Percentiles rank a stretch among this genome's conserved stretches.
These are phyloP conservation scores for Verbena officinalis DNA, from an alignment of 257 asterid species.

Conservation along the genomic window DNA sequence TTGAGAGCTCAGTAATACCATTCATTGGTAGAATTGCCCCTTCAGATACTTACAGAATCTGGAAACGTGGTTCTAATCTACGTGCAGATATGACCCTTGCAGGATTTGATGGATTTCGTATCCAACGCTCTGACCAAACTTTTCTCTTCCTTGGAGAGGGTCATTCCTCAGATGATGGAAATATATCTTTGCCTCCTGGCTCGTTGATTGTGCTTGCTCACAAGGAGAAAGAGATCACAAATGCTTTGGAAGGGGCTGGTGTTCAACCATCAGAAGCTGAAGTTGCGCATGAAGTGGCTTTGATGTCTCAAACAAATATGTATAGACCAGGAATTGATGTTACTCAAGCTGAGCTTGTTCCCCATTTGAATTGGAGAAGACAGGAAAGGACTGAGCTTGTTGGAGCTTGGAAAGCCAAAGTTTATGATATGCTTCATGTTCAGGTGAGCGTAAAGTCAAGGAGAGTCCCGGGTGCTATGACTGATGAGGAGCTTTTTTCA, in stretches of 20 bases:
- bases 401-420: slow-evolving; percentile 96
- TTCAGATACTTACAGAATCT: slow-evolving; percentile 91
- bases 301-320: slow-evolving; percentile 99
- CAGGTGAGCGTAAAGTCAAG: slow-evolving; percentile 96
- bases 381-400: slow-evolving; percentile 95
- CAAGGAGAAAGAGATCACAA: slow-evolving; percentile 92
- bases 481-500: slow-evolving; percentile 91
- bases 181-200: slow-evolving; percentile 80
- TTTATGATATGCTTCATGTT: slow-evolving; percentile 93
- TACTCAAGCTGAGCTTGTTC: slow-evolving; percentile 94
- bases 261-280: slow-evolving; percentile 94
- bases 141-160: slow-evolving; percentile 97
- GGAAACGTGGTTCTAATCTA: slow-evolving; percentile 98
- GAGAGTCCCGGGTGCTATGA: slow-evolving; percentile 99
- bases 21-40: slow-evolving; percentile 98
- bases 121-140: slow-evolving; percentile 96
- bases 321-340: slow-evolving; percentile 99
- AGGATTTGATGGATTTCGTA: slow-evolving; percentile 97
- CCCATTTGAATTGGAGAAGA: slow-evolving; percentile 95
- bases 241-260: slow-evolving; percentile 97
- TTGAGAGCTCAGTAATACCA: slow-evolving; percentile 98
- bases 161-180: slow-evolving; percentile 65
- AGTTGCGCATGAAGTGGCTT: slow-evolving; percentile 95
- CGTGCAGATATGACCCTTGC: slow-evolving; percentile 99
- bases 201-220: slow-evolving; percentile 91